Percentiles rank a stretch among this genome's conserved stretches.
Evolutionary conservation across 1,284 basidiomycete species (phyloP).

Genomic region (Mycena sp.): DNA sequence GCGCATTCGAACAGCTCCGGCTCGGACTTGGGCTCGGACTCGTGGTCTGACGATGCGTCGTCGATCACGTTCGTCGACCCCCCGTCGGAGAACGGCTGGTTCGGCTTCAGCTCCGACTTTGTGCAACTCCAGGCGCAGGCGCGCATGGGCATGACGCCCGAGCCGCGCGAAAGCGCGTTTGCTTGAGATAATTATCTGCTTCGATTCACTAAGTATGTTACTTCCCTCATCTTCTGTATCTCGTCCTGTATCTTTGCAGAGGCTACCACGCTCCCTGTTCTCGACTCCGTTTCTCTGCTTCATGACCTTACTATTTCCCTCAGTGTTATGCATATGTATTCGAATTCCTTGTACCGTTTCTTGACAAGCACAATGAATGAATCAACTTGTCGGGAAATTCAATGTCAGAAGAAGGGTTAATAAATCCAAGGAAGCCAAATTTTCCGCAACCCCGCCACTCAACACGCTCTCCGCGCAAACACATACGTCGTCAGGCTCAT

Average conservation of each 20-base stretch:
- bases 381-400: too few species aligned
- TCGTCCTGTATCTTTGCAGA: background rate
- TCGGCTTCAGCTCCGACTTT: constrained; percentile 50
- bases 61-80: constrained; percentile 25
- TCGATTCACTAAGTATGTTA: too few species aligned
- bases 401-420: too few species aligned
- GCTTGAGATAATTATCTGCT: constrained; percentile 8
- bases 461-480: constrained; percentile 42
- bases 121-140: constrained; percentile 4
- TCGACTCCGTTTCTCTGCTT: background rate
- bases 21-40: constrained; percentile 14
- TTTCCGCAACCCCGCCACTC: too few species aligned
- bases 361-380: too few species aligned
- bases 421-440: too few species aligned
- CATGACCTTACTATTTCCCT: constrained; percentile 10
- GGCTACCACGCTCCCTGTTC: constrained; percentile 19
- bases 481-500: constrained; percentile 49
- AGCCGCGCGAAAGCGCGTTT: constrained; percentile 24
- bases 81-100: constrained; percentile 34
- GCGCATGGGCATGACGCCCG: constrained; percentile 1
- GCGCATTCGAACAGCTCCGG: constrained; percentile 23
- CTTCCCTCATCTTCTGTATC: background rate
- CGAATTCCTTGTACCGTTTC: too few species aligned
- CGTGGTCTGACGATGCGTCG: constrained; percentile 10
- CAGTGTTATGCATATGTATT: too few species aligned